These are phyloP conservation scores for Acaromyces ingoldii DNA, from an alignment of 1,284 basidiomycete genomes.

Conservation along the genomic window DNA sequence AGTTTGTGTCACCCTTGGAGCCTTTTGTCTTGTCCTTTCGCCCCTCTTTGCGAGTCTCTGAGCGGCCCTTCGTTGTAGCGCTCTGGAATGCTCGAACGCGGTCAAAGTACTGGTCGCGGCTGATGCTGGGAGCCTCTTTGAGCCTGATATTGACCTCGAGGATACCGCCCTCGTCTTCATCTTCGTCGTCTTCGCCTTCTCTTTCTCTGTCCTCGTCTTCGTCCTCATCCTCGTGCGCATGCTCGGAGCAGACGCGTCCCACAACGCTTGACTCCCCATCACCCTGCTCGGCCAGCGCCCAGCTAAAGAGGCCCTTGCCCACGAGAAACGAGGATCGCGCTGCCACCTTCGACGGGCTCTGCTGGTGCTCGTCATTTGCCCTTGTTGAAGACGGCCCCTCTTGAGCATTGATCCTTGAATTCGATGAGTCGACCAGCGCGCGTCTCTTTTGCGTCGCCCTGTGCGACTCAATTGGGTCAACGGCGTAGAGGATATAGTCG, in stretches of 20 bases:
- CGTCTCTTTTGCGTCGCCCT: conserved; percentile 12
- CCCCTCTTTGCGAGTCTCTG: too few relatives aligned
- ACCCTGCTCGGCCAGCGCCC: conserved; percentile 41
- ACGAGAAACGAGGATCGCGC: conserved; percentile 23
- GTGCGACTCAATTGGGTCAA: conserved; percentile 45
- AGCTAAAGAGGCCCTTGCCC: conserved; percentile 46
- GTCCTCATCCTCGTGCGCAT: conserved; percentile 33
- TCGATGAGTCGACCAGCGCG: not conserved
- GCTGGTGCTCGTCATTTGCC: not conserved
- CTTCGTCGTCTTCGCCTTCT: conserved; percentile 8
- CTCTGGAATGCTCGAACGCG: conserved; percentile 14
- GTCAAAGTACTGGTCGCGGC: conserved; percentile 37
- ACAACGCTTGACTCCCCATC: conserved; percentile 43
- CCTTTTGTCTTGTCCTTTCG: too few relatives aligned
- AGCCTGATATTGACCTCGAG: conserved; percentile 45
- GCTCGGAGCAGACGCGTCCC: conserved; percentile 38
- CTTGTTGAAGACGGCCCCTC: not conserved
- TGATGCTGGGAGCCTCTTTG: conserved; percentile 38
- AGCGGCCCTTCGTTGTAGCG: too few relatives aligned
- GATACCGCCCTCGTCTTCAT: conserved; percentile 28
- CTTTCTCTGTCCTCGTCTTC: conserved; percentile 24
- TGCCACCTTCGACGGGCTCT: not conserved
- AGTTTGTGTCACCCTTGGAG: too few relatives aligned
- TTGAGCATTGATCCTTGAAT: too few relatives aligned
- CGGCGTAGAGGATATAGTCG: conserved; percentile 50